Percentiles rank a stretch among this genome's conserved stretches.
Conservation (phyloP, 495 filamentous ascomycete species). For the Ramalina peruviana region DNA sequence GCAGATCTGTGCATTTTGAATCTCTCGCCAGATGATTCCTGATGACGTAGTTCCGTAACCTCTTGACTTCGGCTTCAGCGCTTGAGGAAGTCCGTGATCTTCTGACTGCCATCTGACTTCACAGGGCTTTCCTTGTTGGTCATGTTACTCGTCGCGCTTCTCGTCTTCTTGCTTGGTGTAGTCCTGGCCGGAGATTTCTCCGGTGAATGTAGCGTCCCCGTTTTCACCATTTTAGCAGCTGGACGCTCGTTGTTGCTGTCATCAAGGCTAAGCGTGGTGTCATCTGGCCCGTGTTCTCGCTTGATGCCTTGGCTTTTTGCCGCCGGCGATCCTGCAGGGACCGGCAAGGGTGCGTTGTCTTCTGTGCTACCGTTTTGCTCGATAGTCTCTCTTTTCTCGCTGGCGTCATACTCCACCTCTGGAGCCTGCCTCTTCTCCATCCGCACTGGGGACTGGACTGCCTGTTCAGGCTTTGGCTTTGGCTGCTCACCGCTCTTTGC, state of each 20-base stretch:
- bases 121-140: constrained; percentile 26
- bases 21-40: too few species aligned
- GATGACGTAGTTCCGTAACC: too few species aligned
- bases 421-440: constrained; percentile 9
- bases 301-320: constrained; percentile 33
- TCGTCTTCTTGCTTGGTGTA: constrained; percentile 26
- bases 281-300: constrained; percentile 34
- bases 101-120: constrained; percentile 51
- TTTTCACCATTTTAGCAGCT: constrained; percentile 8
- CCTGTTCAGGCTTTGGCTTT: constrained; percentile 12
- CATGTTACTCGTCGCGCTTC: constrained; percentile 34
- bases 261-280: neutral
- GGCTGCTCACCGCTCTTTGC: constrained; percentile 17
- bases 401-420: neutral
- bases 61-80: neutral
- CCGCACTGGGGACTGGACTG: constrained; percentile 18
- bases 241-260: constrained; percentile 19
- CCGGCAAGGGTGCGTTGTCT: constrained; percentile 34
- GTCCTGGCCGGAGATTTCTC: constrained; percentile 29
- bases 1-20: too few species aligned
- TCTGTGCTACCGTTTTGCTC: constrained; percentile 28
- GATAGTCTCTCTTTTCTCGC: constrained; percentile 27
- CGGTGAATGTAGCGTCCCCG: neutral
- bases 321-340: constrained; percentile 11
- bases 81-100: constrained; percentile 77